Base-by-base conservation (phyloP, 176 grass and related monocot species). In the Aechmea fasciata region DNA sequence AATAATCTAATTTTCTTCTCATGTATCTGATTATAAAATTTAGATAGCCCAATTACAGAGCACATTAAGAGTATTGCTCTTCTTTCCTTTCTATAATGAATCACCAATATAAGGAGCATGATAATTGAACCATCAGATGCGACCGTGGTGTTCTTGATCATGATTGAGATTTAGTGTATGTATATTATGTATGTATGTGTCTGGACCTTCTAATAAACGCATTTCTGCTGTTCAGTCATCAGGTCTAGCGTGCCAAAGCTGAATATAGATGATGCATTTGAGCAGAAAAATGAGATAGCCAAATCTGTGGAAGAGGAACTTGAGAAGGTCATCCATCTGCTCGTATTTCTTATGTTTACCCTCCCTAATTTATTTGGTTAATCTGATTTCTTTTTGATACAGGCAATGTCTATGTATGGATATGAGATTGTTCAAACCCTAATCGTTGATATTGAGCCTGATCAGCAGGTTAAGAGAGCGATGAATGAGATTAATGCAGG, bases 401-500 rank as follows among this genome's bases (percentile, higher is more conserved):
- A 89, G 87, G 87, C 82, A 79, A 85, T 85, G 87, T 89, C 75
- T 22, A 68, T 50, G 22, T 85, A 89, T 70, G 86, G 86, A 6
- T 89, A 89, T 67, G 75, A 85, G 87, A 89, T 85, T 48, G 82
- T 89, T 65, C 79, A 89, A 49, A 89, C 75, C 1, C 75, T 89
- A 10, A 89, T 85, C 18, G 79, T 84, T 52, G 87, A 89, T 33
- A 79, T 89, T 70, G 87, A 89, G 57, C 87, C 87, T 73, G 87
- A 89, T 52, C 79, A 73, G 1, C 75, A 59, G 75, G 87, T 89
- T 73, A 89, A 82, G 75, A 79, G 72, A 62, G 82, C 87, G 22
- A 85, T 85, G 87, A 85, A 89, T 33, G 87, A 85, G 28, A 85
- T 85, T 69, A 89, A 89, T 63, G 87, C 87, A 79, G 82, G 82